Percentiles rank a stretch among this genome's conserved stretches.
Conservation (phyloP, 257 asterid species). For the Anisodus acutangulus region DNA sequence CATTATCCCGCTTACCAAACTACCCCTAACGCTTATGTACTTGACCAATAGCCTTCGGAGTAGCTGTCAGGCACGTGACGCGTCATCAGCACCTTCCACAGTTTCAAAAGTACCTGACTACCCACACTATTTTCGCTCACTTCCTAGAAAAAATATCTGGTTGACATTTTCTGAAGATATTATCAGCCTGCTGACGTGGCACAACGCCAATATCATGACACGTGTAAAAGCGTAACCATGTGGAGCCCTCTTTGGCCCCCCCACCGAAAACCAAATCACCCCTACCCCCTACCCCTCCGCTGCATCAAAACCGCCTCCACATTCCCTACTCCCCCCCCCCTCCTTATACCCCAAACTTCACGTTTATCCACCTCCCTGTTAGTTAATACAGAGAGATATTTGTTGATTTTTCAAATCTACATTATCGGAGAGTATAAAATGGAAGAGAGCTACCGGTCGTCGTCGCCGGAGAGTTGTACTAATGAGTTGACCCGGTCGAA, state of each 20-base stretch:
- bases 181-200: slow-evolving; percentile 57
- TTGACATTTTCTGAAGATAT: slow-evolving; percentile 46
- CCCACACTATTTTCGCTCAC: slow-evolving; percentile 5
- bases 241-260: slow-evolving; percentile 49
- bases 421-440: slow-evolving; percentile 31
- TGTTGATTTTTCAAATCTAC: slow-evolving; percentile 31
- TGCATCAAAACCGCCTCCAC: slow-evolving; percentile 31
- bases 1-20: no score
- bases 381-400: not conserved
- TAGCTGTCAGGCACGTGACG: slow-evolving; percentile 23
- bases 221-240: slow-evolving; percentile 77
- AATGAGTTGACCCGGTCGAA: slow-evolving; percentile 51
- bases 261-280: not conserved
- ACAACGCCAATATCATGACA: slow-evolving; percentile 39
- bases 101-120: not conserved
- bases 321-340: not conserved
- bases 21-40: not conserved
- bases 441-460: slow-evolving; percentile 40
- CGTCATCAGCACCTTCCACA: not conserved
- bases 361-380: not conserved
- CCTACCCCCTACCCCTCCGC: not conserved
- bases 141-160: slow-evolving; percentile 55
- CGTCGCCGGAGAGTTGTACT: slow-evolving; percentile 27
- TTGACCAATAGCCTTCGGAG: not conserved
- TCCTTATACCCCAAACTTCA: slow-evolving; percentile 26